Conservation (phyloP, 345 rosid species). For the Cochlearia excelsa region DNA sequence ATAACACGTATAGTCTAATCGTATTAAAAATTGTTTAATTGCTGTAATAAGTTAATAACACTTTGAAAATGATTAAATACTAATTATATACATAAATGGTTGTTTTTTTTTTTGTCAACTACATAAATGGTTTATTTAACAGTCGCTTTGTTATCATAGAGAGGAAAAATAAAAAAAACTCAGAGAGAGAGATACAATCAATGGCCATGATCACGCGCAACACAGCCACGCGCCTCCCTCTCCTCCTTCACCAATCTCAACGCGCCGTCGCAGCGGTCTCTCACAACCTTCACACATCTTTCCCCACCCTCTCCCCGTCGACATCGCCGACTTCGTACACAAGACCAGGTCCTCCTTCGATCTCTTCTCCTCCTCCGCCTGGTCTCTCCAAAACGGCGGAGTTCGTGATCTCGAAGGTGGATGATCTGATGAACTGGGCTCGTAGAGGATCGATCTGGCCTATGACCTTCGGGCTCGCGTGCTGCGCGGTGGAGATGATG, state of each 20-base stretch:
- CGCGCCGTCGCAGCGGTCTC: conserved; percentile 46
- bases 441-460: conserved; percentile 99
- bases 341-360: conserved; percentile 57
- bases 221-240: conserved; percentile 67
- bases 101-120: too few relatives aligned
- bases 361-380: conserved; percentile 43
- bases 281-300: conserved; percentile 55
- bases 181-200: too few relatives aligned
- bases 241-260: conserved; percentile 46
- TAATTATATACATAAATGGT: too few relatives aligned
- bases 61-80: too few relatives aligned
- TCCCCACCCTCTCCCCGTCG: conserved; percentile 46
- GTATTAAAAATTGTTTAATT: too few relatives aligned
- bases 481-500: conserved; percentile 99
- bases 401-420: conserved; percentile 89
- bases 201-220: conserved; percentile 62
- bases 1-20: too few relatives aligned
- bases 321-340: conserved; percentile 58
- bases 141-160: too few relatives aligned
- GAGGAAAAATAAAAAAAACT: too few relatives aligned
- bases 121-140: too few relatives aligned
- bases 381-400: conserved; percentile 87
- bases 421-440: conserved; percentile 90
- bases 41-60: too few relatives aligned
- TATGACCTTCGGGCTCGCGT: conserved; percentile 97